A percentile compares a stretch with the other conserved stretches of the same genome.
phyloP scores from a whole-genome alignment of 257 asterid genomes.

The Lycium ferocissimum region DNA sequence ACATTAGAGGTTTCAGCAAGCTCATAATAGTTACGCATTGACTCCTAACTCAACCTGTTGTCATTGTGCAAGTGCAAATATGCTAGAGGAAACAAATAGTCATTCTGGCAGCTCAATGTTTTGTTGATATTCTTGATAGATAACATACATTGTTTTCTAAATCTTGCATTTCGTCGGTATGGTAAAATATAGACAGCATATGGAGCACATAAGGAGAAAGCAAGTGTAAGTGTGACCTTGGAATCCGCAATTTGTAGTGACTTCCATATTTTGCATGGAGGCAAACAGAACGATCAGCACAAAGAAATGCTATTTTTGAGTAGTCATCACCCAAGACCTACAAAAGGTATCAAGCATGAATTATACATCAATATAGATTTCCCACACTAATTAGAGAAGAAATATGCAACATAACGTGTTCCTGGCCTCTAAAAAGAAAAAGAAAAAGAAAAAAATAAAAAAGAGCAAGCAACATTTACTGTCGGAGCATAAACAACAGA shows the following conservation, averaged over 20 bases:
- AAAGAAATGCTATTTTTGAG: conserved; percentile 90
- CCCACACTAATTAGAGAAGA: conserved; percentile 14
- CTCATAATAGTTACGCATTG: not conserved
- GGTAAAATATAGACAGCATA: conserved; percentile 15
- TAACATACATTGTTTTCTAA: conserved; percentile 5
- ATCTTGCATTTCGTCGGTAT: conserved; percentile 8
- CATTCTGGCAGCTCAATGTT: not conserved
- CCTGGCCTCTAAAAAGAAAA: not conserved
- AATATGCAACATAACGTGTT: not conserved
- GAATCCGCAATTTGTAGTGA: conserved; percentile 89
- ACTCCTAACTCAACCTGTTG: not conserved
- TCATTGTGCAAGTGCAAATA: not conserved
- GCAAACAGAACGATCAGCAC: conserved; percentile 89
- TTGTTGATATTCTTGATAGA: not conserved
- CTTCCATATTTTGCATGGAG: conserved; percentile 98
- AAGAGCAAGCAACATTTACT: not conserved
- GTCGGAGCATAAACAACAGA: not conserved
- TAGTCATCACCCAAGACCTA: conserved; percentile 93
- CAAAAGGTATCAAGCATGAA: conserved; percentile 29
- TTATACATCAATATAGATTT: not conserved
- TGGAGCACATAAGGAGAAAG: not conserved
- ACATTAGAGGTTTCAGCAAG: not conserved
- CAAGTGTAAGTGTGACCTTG: conserved; percentile 57
- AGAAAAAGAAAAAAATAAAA: too few relatives aligned
- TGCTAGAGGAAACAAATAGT: conserved; percentile 12